phyloP scores from a whole-genome alignment of 1,139 yeast species.

The Candida tropicalis region DNA sequence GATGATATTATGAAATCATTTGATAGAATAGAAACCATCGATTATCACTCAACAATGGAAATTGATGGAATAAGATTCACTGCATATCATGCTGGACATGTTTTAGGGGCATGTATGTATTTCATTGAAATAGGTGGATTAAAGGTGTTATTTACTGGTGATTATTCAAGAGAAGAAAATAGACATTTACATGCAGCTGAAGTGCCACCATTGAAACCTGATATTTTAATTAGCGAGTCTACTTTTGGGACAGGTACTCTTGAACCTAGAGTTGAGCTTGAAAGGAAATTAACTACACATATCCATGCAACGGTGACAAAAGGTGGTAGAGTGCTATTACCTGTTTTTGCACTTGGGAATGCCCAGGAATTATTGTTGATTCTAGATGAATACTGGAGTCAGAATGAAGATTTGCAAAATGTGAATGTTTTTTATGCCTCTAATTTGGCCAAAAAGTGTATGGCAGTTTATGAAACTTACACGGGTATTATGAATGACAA shows the following conservation, averaged over 20 bases:
- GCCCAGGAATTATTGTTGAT: conserved; percentile 92
- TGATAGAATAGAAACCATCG: conserved; percentile 89
- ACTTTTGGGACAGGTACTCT: conserved; percentile 98
- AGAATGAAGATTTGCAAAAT: conserved; percentile 78
- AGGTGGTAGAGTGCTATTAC: conserved; percentile 91
- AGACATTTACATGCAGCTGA: conserved; percentile 96
- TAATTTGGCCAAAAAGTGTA: conserved; percentile 89
- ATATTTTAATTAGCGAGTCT: conserved; percentile 88
- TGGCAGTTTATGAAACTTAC: conserved; percentile 96
- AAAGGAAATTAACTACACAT: conserved; percentile 72
- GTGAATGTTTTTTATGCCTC: conserved; percentile 91
- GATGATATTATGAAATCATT: conserved; percentile 88
- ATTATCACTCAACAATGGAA: conserved; percentile 93
- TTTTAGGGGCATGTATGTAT: conserved; percentile 97
- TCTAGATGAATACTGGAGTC: conserved; percentile 92
- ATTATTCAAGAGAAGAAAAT: conserved; percentile 92
- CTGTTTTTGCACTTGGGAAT: conserved; percentile 95
- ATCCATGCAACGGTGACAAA: conserved; percentile 83
- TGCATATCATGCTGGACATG: conserved; percentile 99
- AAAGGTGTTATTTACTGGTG: conserved; percentile 90
- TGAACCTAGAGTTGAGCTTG: conserved; percentile 87
- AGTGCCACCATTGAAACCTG: conserved; percentile 88
- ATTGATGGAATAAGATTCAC: conserved; percentile 94
- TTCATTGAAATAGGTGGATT: conserved; percentile 93
- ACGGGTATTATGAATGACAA: conserved; percentile 96